Conservation (phyloP, 176 grass and related monocot species). For the Oryza officinalis region DNA sequence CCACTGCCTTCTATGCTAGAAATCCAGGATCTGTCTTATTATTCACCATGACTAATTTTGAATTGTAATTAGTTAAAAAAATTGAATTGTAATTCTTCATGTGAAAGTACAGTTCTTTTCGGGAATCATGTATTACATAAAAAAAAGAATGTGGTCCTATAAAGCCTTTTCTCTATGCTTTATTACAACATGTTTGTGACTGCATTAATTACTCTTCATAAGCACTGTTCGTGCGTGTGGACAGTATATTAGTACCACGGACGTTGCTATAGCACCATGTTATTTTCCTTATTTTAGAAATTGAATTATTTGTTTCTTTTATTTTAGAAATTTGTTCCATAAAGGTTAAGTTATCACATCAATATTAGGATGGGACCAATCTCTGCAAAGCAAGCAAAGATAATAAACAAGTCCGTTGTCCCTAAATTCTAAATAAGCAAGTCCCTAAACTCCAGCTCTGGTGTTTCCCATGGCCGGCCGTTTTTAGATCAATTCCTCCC, state of each 20-base stretch:
- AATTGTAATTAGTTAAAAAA: background rate
- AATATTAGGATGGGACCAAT: background rate
- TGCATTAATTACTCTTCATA: background rate
- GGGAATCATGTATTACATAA: constrained; percentile 24
- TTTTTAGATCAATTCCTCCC: background rate
- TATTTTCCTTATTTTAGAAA: background rate
- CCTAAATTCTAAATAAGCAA: background rate
- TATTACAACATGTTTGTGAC: background rate
- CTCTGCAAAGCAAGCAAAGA: background rate
- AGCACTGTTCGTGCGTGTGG: too few species aligned
- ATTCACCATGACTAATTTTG: background rate
- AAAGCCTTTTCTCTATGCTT: background rate
- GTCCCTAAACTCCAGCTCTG: background rate
- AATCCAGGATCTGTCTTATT: background rate
- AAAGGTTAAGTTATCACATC: background rate
- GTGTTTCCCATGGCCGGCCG: background rate
- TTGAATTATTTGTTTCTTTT: background rate
- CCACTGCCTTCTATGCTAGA: background rate
- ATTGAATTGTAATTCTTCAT: background rate
- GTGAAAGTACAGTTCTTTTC: constrained; percentile 25
- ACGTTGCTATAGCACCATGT: background rate
- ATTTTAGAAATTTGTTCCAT: background rate
- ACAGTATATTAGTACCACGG: too few species aligned
- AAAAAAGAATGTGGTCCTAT: background rate
- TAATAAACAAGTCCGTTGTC: background rate